A percentile compares a stretch with the other conserved stretches of the same genome.
phyloP scores from a whole-genome alignment of 2,329 filamentous ascomycete genomes.

The Aciculosporium take region DNA sequence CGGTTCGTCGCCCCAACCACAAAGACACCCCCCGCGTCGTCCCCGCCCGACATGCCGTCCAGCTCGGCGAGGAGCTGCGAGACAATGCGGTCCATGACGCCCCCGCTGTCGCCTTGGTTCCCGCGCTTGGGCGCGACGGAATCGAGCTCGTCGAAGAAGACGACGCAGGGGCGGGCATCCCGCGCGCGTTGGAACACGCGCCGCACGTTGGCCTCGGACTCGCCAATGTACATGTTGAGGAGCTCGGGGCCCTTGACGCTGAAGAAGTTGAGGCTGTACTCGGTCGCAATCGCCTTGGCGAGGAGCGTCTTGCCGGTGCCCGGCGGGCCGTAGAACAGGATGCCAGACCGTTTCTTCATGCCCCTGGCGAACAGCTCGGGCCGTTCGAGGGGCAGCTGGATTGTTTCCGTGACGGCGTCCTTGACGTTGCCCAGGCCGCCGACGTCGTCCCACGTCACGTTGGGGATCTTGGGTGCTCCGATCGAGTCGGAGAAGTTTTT shows the following conservation, averaged over 20 bases:
- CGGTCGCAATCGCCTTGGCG: slow-evolving; percentile 83
- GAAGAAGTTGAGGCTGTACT: slow-evolving; percentile 91
- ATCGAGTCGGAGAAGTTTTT: slow-evolving; percentile 98
- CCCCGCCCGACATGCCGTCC: slow-evolving; percentile 92
- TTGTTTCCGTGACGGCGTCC: slow-evolving; percentile 92
- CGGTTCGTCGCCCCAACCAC: slow-evolving; percentile 94
- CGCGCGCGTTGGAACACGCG: slow-evolving; percentile 77
- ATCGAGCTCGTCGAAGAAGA: slow-evolving; percentile 89
- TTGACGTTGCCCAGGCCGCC: slow-evolving; percentile 89
- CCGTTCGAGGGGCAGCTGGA: slow-evolving; percentile 78
- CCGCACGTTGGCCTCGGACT: slow-evolving; percentile 83
- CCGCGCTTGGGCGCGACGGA: slow-evolving; percentile 91
- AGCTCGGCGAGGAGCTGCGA: slow-evolving; percentile 88
- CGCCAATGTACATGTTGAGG: slow-evolving; percentile 93
- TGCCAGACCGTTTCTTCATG: slow-evolving; percentile 94
- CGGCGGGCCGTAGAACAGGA: slow-evolving; percentile 81
- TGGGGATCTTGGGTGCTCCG: slow-evolving; percentile 93
- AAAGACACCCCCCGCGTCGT: slow-evolving; percentile 77
- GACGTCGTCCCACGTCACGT: slow-evolving; percentile 92
- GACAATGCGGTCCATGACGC: slow-evolving; percentile 96
- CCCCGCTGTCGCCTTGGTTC: slow-evolving; percentile 92
- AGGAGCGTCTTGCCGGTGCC: slow-evolving; percentile 88
- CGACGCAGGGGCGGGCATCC: slow-evolving; percentile 74
- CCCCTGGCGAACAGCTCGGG: slow-evolving; percentile 93
- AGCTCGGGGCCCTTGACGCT: slow-evolving; percentile 83